Conservation (phyloP, 176 grass and related monocot genomes). For the Aegilops speltoides region DNA sequence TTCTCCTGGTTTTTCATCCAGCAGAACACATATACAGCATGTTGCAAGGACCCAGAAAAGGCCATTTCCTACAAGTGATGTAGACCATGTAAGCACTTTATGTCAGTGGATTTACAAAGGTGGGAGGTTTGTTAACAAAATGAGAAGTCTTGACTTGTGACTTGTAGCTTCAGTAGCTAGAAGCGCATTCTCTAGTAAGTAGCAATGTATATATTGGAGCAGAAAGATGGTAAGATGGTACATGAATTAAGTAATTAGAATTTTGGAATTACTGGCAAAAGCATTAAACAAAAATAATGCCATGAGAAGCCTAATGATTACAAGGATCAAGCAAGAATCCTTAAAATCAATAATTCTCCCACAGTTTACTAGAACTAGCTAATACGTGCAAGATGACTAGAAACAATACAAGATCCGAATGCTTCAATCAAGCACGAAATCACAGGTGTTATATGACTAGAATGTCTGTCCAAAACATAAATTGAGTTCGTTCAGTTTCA, state of each 20-base stretch:
- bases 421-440: background rate
- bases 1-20: constrained; percentile 98
- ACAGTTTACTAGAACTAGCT: background rate
- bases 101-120: background rate
- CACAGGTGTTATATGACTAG: background rate
- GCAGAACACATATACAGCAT: constrained; percentile 75
- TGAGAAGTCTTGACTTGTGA: background rate
- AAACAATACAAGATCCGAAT: background rate
- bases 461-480: background rate
- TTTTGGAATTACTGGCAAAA: background rate
- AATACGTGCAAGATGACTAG: background rate
- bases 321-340: background rate
- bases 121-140: background rate
- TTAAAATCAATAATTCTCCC: background rate
- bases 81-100: constrained; percentile 23
- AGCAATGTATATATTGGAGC: background rate
- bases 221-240: background rate
- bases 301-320: background rate
- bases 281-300: background rate
- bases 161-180: background rate
- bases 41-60: constrained; percentile 55
- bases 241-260: background rate
- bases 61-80: constrained; percentile 72
- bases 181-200: background rate
- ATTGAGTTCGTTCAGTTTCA: background rate